Evolutionary conservation across 1,284 basidiomycete genomes (phyloP), one percentile per base, ranked within the genome.

Genomic region (Irpex lacteus): DNA sequence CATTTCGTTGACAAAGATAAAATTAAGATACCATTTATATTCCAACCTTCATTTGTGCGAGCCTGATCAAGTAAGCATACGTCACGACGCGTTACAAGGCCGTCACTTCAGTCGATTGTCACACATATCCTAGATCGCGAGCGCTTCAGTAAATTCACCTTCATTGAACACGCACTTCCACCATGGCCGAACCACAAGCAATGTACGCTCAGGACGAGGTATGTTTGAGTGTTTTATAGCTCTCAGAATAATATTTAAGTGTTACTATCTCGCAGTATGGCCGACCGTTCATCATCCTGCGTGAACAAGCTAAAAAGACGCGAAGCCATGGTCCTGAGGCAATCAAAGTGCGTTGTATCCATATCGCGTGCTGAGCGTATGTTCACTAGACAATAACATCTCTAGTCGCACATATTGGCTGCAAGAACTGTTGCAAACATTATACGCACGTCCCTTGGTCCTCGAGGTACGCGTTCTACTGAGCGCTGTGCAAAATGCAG

Each of bases 301-400:
- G 96, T 57, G 97, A 99, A 74, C 97, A 99, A 78, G 91, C 85
- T 66, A 98, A 81, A 80, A 98, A 98, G 85, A 98, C 95, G 19
- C 88, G 97, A 73, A 91, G 87, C 53, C 96, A 98, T 81, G 98
- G 98, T 64, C 79, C 93, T 68, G 94, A 98, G 77, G 97, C 97
- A 68, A 98, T 99, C 83, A 97, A 98, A 85, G 95, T 95, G 59
- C 60, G 82, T 74, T 11, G 36, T 47, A 60, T 18, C 37, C 49
- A n/a, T 5, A 21, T 32, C 57, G 13, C 47, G 34, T 53, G 13
- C 32, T 57, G 38, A 60, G 49, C 53, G 50, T n/a, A 37, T n/a
- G 15, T 8, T 58, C 13, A 54, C 32, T 8, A 21, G 19, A 11
- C 13, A 7, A 6, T 8, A 8, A 15, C 18, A 15, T 19, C 50